Conservation (phyloP, 2,329 filamentous ascomycete species). For the Pestalotiopsis sp. region DNA sequence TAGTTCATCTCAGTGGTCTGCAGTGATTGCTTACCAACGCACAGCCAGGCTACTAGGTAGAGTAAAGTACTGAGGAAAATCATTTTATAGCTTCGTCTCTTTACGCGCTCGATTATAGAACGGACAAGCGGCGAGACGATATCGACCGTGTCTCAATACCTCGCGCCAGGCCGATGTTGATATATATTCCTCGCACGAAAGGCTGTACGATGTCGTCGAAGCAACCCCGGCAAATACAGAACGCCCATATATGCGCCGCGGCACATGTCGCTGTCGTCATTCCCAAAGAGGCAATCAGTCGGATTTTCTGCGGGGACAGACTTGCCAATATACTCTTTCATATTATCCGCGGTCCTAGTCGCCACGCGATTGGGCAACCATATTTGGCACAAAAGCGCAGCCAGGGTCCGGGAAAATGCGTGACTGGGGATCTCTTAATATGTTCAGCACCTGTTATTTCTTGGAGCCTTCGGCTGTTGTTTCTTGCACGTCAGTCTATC, state of each 20-base stretch:
- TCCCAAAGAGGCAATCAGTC: not conserved
- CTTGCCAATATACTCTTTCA: not conserved
- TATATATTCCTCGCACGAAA: not conserved
- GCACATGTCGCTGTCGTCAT: not conserved
- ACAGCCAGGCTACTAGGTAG: not conserved
- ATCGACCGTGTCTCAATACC: not conserved
- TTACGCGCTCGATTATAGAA: not conserved
- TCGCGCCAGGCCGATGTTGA: not conserved
- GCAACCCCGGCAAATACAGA: not conserved
- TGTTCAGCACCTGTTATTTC: not conserved
- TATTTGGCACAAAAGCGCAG: not conserved
- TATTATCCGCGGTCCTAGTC: not conserved
- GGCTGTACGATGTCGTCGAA: not conserved
- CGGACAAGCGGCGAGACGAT: not conserved
- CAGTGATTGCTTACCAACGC: not conserved
- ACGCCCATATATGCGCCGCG: not conserved
- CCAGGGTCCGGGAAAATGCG: not conserved
- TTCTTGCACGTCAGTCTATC: not conserved
- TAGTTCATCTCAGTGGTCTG: not conserved
- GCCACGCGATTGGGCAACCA: not conserved
- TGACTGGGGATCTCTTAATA: not conserved
- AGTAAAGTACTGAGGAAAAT: not conserved
- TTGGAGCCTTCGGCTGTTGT: not conserved
- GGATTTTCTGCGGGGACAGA: not conserved
- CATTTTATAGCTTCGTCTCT: not conserved